A percentile compares a stretch with the other conserved stretches of the same genome.
phyloP scores from a whole-genome alignment of 1,139 yeast genomes.

The Sugiyamaella japonica region DNA sequence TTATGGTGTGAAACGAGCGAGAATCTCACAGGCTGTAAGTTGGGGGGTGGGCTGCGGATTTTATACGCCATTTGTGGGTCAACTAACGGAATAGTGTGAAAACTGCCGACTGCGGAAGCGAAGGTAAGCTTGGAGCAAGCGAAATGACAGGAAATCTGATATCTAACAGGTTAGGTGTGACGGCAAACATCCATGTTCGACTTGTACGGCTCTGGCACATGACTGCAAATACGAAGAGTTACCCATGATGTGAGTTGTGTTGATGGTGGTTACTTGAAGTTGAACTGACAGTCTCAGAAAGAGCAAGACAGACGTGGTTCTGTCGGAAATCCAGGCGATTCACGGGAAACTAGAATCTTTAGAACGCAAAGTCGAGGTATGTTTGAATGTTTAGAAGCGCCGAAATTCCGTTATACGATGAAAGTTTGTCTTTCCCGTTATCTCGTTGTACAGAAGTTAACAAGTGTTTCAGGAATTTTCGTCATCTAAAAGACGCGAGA shows the following conservation, averaged over 20 bases:
- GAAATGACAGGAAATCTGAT: background rate
- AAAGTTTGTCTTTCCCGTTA: no score
- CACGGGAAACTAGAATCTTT: conserved; percentile 13
- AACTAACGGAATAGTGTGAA: conserved; percentile 14
- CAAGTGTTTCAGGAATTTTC: background rate
- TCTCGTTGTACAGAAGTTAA: background rate
- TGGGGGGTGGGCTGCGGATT: background rate
- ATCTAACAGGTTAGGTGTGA: conserved; percentile 14
- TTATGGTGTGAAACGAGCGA: background rate
- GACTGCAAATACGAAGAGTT: conserved; percentile 18
- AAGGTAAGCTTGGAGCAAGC: background rate
- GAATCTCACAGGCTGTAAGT: background rate
- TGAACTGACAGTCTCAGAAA: conserved; percentile 15
- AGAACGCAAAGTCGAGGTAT: conserved; percentile 11
- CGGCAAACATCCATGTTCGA: conserved; percentile 20
- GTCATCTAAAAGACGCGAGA: background rate
- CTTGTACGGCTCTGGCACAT: conserved; percentile 15
- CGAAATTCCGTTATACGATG: no score
- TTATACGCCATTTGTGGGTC: background rate
- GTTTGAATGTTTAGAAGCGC: no score
- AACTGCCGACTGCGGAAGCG: conserved; percentile 18
- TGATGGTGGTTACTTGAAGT: background rate
- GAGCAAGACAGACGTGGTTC: conserved; percentile 19
- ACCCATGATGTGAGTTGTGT: conserved; percentile 14
- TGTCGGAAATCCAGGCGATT: conserved; percentile 13